phyloP scores from a whole-genome alignment of 306 rosid species.

The Quercus berberidifolia region DNA sequence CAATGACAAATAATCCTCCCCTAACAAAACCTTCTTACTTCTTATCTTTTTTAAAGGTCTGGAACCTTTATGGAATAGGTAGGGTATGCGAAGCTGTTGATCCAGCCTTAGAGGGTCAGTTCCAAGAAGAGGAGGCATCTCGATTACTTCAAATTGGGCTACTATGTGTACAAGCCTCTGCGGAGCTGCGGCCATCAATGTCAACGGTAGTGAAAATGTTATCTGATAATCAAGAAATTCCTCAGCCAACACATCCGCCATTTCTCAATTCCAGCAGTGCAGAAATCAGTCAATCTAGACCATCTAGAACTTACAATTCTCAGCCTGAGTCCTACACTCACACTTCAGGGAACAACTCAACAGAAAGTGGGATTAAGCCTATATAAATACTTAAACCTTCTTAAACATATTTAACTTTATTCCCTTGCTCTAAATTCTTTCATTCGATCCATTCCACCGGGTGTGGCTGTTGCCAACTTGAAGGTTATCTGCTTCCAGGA shows the following conservation, averaged over 20 bases:
- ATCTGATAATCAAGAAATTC: slow-evolving; percentile 24
- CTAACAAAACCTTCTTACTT: neutral
- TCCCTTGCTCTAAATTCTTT: neutral
- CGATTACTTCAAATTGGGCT: slow-evolving; percentile 45
- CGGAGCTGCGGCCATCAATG: slow-evolving; percentile 51
- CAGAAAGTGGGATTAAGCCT: slow-evolving; percentile 39
- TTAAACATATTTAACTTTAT: neutral
- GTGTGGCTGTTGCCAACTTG: neutral
- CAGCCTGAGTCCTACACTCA: slow-evolving; percentile 17
- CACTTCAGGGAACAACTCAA: slow-evolving; percentile 27
- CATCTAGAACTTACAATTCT: neutral
- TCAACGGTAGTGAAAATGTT: slow-evolving; percentile 45
- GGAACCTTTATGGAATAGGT: slow-evolving; percentile 38
- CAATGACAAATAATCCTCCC: neutral
- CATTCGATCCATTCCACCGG: neutral
- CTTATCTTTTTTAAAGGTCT: slow-evolving; percentile 22
- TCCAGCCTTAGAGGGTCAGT: slow-evolving; percentile 28
- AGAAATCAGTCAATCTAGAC: neutral
- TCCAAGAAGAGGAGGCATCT: slow-evolving; percentile 31
- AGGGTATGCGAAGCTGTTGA: slow-evolving; percentile 36
- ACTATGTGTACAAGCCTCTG: slow-evolving; percentile 53
- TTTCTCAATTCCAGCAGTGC: slow-evolving; percentile 28
- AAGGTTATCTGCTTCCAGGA: too few species aligned
- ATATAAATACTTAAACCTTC: slow-evolving; percentile 19
- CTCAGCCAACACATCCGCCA: slow-evolving; percentile 51